Evolutionary conservation across 805 yeast genomes (phyloP).

Genomic region (Wickerhamiella cacticola): DNA sequence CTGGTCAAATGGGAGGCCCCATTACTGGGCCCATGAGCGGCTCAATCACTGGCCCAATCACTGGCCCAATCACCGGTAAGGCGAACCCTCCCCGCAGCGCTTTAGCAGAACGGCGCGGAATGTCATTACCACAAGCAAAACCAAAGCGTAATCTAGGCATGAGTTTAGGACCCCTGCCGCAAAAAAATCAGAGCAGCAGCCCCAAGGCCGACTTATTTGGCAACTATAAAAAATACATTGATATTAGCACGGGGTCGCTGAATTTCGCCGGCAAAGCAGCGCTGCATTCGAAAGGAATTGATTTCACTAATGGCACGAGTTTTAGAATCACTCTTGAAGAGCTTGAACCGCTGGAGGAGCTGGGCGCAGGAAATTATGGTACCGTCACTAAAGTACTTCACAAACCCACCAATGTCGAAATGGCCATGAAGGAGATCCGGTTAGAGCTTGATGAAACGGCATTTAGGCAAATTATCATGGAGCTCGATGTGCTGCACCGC

Average conservation of each 20-base stretch:
- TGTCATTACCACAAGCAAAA: constrained; percentile 1
- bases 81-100: not conserved
- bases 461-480: constrained; percentile 91
- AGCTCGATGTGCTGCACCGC: constrained; percentile 81
- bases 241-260: constrained; percentile 80
- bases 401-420: constrained; percentile 77
- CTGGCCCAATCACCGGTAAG: constrained; percentile 17
- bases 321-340: constrained; percentile 81
- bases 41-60: constrained; percentile 10
- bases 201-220: constrained; percentile 42
- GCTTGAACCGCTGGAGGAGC: constrained; percentile 54
- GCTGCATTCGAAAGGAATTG: constrained; percentile 80
- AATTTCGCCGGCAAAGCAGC: constrained; percentile 92
- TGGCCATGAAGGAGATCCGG: constrained; percentile 97
- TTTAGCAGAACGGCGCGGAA: constrained; percentile 23
- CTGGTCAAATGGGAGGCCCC: not conserved
- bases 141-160: constrained; percentile 1
- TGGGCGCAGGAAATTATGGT: constrained; percentile 95
- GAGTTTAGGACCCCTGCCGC: constrained; percentile 16
- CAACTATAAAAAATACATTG: constrained; percentile 75
- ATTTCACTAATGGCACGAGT: constrained; percentile 76
- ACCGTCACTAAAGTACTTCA: constrained; percentile 88
- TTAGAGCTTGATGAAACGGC: constrained; percentile 88
- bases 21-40: not conserved
- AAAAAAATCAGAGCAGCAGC: constrained; percentile 25